A percentile compares a stretch with the other conserved stretches of the same genome.
phyloP scores from a whole-genome alignment of 345 rosid species.

The Brassica juncea region DNA sequence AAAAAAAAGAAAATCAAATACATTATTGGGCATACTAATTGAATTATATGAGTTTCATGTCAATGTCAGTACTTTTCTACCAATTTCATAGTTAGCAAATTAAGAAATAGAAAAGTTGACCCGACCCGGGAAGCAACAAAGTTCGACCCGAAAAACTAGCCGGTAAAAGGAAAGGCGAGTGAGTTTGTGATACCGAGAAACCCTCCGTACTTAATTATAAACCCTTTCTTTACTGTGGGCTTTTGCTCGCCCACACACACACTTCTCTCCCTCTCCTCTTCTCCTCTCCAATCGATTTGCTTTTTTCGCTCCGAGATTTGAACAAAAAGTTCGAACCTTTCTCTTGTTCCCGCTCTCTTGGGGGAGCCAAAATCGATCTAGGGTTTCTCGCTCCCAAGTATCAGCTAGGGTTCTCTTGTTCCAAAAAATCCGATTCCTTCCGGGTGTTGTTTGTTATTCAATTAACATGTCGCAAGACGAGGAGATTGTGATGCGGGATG shows the following conservation, averaged over 20 bases:
- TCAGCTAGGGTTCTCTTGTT: constrained; percentile 14
- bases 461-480: constrained; percentile 69
- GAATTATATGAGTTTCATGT: no score
- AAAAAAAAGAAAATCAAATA: no score
- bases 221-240: constrained; percentile 32
- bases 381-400: constrained; percentile 31
- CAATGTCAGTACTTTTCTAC: no score
- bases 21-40: no score
- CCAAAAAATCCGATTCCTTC: constrained; percentile 2
- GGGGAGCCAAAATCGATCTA: constrained; percentile 34
- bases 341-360: constrained; percentile 30
- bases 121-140: constrained; percentile 20
- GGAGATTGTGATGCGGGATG: constrained; percentile 84
- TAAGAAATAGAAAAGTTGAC: not conserved
- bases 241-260: constrained; percentile 5
- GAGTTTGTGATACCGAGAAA: constrained; percentile 18
- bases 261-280: not conserved
- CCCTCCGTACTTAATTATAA: constrained; percentile 11
- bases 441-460: not conserved
- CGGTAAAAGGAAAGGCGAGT: constrained; percentile 22
- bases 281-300: constrained; percentile 18
- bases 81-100: no score
- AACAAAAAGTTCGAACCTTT: constrained; percentile 1
- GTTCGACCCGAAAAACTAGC: constrained; percentile 5
- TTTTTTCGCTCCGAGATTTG: constrained; percentile 5